Evolutionary conservation across 345 rosid species (phyloP), one percentile per base, ranked within the genome.

Genomic region (Ceriops zippeliana): DNA sequence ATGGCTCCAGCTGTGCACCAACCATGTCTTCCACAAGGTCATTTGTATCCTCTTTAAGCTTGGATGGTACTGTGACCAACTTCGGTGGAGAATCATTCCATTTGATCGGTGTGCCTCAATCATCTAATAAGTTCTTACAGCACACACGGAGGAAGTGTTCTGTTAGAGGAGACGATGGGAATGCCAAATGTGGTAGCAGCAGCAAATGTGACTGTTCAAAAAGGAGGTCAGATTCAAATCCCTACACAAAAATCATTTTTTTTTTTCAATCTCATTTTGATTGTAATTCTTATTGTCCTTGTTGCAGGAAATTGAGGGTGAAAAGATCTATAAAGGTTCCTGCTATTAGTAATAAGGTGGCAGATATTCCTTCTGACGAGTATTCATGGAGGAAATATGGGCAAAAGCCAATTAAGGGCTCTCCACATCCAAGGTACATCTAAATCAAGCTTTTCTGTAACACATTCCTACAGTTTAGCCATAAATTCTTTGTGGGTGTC

Each of bases 351-450:
- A 85, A 87, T 83, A 90, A 87, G 85, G 81, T 87, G 66, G 91
- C 96, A 2, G 93, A 90, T 76, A 90, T 90, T 69, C 96, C 96
- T 62, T 88, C 92, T 8, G 96, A 90, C 78, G 96, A 90, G 77
- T 90, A 79, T 67, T 85, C 96, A 34, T 90, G 96, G 96, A 86
- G 91, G 71, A 90, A 90, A 68, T 90, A 90, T 56, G 96, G 96
- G 19, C 96, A 90, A 73, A 90, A 90, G 75, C 96, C 96, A 3
- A 90, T 90, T 30, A 90, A 90, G 66, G 92, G 92, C 20, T 86
- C 96, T 75, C 91, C 92, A 19, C 91, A 87, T 76, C 96, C 96
- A 28, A 86, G 96, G 96, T 86, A 82, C 32, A 27, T 61, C 58
- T 46, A 24, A 61, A 27, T 30, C 5, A 38, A 16, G 52, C 21